These are phyloP conservation scores for Gossypium armourianum DNA, from an alignment of 441 rosid genomes.

Conservation along the genomic window DNA sequence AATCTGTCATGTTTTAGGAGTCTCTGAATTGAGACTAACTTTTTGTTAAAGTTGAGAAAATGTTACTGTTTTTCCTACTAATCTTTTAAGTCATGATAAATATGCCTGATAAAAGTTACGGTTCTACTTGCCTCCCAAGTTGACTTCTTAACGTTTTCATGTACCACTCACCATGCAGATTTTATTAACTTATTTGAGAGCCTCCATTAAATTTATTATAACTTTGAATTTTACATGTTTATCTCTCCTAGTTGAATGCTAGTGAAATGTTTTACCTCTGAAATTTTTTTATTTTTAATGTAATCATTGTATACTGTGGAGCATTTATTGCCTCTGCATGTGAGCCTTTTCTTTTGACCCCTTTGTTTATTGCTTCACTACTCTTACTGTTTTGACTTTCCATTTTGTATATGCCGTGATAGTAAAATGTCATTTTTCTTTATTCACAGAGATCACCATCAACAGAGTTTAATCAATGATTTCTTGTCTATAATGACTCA, in stretches of 20 bases:
- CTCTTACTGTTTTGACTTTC: constrained; percentile 14
- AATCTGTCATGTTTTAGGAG: not conserved
- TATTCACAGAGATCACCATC: constrained; percentile 51
- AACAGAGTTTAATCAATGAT: constrained; percentile 45
- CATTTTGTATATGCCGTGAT: constrained; percentile 12
- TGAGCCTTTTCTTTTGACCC: not conserved
- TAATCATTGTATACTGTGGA: not conserved
- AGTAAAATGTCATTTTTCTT: constrained; percentile 15
- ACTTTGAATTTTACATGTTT: not conserved
- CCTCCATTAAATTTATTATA: not conserved
- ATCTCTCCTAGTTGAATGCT: constrained; percentile 7
- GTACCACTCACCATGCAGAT: not conserved
- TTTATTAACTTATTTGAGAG: constrained; percentile 1
- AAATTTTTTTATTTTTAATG: not conserved
- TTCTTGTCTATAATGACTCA: constrained; percentile 53
- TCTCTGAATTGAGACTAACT: not conserved
- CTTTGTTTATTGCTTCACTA: not conserved
- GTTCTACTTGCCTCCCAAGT: not conserved
- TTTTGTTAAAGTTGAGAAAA: not conserved
- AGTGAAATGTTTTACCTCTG: constrained; percentile 1
- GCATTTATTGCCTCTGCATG: not conserved
- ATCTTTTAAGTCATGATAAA: not conserved
- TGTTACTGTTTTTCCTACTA: not conserved
- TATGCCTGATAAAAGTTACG: not conserved
- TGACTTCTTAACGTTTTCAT: not conserved